Evolutionary conservation across 1,284 basidiomycete species (phyloP), one percentile per base, ranked within the genome.

Genomic region (Hemileia vastatrix): DNA sequence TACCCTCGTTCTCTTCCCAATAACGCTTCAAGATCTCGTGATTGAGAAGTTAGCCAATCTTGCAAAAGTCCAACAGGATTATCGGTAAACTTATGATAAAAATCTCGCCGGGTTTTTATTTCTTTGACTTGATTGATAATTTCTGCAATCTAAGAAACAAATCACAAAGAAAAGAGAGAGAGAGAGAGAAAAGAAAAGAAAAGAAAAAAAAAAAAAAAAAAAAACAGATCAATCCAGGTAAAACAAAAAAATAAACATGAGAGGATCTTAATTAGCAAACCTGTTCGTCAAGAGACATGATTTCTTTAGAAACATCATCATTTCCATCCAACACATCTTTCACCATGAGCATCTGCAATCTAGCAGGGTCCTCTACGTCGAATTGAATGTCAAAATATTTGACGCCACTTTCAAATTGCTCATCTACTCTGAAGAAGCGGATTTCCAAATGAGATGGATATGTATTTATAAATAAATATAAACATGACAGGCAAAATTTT

Each of bases 321-420:
- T 27, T 33, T 49, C 52, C 53, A 49, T 62, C 59, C 21, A 62
- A 45, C 15, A 45, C 40, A 9, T 55, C 52, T 36, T 62, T 53
- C 31, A 62, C 52, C 2, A 44, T 48, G 1, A 62, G 11, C 15
- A 62, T 45, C 49, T 62, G 59, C 4, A 62, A 15, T 55, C 55
- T 62, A 9, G 59, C 59, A 4, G 59, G 59, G 24, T 62, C 59
- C 44, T 62, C 59, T 21, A 62, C 55, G 36, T 27, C 44, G 44
- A 62, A 47, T 31, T 62, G 27, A 45, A 62, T 49, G 40, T 62
- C 59, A 36, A 54, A 62, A 50, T 55, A 62, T 43, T 62, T 44
- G 4, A 53, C 24, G 4, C 50, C 50, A n/a, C n/a, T 15, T 33
- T 62, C 50, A 43, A 33, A 27, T 40, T 54, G 52, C 31, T 62